phyloP scores from a whole-genome alignment of 768 basidiomycete genomes.

The Lentinula lateritia region DNA sequence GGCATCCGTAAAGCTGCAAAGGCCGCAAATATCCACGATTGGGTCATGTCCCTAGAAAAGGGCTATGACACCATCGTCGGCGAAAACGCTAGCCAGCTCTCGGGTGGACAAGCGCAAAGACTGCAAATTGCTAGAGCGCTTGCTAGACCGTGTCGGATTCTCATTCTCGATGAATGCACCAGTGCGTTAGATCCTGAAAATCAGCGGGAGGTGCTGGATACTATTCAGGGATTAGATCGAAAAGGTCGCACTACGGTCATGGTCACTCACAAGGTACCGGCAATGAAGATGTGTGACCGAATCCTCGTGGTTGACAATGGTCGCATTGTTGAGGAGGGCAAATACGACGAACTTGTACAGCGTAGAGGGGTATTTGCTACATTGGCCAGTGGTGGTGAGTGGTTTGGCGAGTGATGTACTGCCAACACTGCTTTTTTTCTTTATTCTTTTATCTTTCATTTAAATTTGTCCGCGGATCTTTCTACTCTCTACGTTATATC shows the following conservation, averaged over 20 bases:
- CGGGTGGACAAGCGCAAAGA: conserved; percentile 93
- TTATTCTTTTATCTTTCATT: conserved; percentile 1
- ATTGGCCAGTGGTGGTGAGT: conserved; percentile 76
- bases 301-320: conserved; percentile 82
- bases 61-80: conserved; percentile 88
- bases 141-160: conserved; percentile 62
- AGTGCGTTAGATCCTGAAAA: conserved; percentile 84
- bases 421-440: conserved; percentile 1
- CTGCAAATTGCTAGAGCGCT: conserved; percentile 89
- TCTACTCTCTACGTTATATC: conserved; percentile 4
- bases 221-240: conserved; percentile 45
- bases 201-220: conserved; percentile 76
- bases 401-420: conserved; percentile 26
- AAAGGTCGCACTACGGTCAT: conserved; percentile 79
- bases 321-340: conserved; percentile 69
- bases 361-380: conserved; percentile 68
- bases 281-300: conserved; percentile 91
- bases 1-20: conserved; percentile 70
- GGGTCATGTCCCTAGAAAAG: conserved; percentile 70
- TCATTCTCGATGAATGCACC: conserved; percentile 96
- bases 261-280: conserved; percentile 87
- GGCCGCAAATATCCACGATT: conserved; percentile 81
- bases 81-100: conserved; percentile 87
- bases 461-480: not conserved
- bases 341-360: conserved; percentile 65